phyloP scores from a whole-genome alignment of 1,284 basidiomycete genomes.

The Leccinum pachyderme region DNA sequence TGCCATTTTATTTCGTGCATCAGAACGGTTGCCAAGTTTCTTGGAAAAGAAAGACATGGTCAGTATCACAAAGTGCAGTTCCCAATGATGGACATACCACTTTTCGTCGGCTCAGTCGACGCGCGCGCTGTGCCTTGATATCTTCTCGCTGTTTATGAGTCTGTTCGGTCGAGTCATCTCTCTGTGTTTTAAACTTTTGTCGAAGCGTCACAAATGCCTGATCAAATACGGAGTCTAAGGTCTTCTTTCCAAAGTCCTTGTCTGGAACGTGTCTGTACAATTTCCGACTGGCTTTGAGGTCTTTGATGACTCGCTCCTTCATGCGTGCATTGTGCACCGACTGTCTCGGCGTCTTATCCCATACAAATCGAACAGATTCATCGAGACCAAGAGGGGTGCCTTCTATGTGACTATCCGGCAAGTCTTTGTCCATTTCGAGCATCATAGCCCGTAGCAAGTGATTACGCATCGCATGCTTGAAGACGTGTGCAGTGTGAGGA shows the following conservation, averaged over 20 bases:
- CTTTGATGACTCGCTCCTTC: slow-evolving; percentile 59
- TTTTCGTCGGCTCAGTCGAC: slow-evolving; percentile 60
- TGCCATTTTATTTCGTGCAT: slow-evolving; percentile 50
- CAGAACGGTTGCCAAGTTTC: slow-evolving; percentile 66
- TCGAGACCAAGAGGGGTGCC: slow-evolving; percentile 41
- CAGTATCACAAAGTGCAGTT: not conserved
- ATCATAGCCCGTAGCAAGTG: slow-evolving; percentile 61
- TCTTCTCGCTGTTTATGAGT: slow-evolving; percentile 53
- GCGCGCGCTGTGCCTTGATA: slow-evolving; percentile 55
- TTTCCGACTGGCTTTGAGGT: slow-evolving; percentile 53
- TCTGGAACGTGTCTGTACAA: slow-evolving; percentile 61
- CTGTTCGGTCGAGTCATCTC: slow-evolving; percentile 43
- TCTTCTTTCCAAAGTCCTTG: slow-evolving; percentile 62
- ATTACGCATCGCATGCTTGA: slow-evolving; percentile 64
- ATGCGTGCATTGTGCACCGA: slow-evolving; percentile 68
- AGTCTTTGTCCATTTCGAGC: slow-evolving; percentile 49
- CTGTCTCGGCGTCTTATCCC: slow-evolving; percentile 71
- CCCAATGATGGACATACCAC: slow-evolving; percentile 40
- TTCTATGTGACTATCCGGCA: slow-evolving; percentile 62
- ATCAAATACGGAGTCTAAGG: slow-evolving; percentile 62
- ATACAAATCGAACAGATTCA: slow-evolving; percentile 68
- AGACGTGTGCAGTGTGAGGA: slow-evolving; percentile 9
- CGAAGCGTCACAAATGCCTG: slow-evolving; percentile 67
- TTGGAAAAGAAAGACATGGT: slow-evolving; percentile 25
- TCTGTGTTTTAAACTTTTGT: slow-evolving; percentile 62